Conservation (phyloP, 495 filamentous ascomycete genomes). For the Cercophora scortea region DNA sequence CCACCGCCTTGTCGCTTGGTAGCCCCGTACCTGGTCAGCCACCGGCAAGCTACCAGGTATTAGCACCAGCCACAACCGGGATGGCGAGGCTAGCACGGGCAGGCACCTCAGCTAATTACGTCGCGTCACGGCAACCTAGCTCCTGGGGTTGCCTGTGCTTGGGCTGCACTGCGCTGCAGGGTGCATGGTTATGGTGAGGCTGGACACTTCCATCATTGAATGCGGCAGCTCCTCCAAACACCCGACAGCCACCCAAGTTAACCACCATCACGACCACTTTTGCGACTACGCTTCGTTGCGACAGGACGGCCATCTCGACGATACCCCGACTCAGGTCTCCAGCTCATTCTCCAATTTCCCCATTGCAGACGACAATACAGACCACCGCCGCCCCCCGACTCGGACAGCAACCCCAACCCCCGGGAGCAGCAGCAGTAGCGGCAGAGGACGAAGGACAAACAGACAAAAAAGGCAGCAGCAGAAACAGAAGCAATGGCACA, state of each 20-base stretch:
- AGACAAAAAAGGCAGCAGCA: neutral
- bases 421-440: too few species aligned
- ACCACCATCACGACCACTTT: neutral
- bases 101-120: conserved; percentile 14
- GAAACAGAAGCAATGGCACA: conserved; percentile 32
- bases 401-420: too few species aligned
- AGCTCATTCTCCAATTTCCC: too few species aligned
- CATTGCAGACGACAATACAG: neutral
- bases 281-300: neutral
- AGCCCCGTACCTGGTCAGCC: conserved; percentile 6
- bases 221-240: neutral
- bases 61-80: neutral
- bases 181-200: conserved; percentile 9
- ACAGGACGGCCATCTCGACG: too few species aligned
- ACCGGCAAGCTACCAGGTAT: conserved; percentile 1
- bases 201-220: conserved; percentile 7
- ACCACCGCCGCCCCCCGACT: neutral
- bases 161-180: conserved; percentile 2
- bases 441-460: neutral
- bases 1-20: conserved; percentile 11
- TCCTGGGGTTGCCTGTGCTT: conserved; percentile 8
- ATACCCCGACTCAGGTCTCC: too few species aligned
- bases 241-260: neutral
- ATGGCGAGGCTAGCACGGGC: too few species aligned
- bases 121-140: conserved; percentile 25